Percentiles rank a stretch among this genome's conserved stretches.
Conservation (phyloP, 169 alveolate species). For the Sarcocystis neurona region DNA sequence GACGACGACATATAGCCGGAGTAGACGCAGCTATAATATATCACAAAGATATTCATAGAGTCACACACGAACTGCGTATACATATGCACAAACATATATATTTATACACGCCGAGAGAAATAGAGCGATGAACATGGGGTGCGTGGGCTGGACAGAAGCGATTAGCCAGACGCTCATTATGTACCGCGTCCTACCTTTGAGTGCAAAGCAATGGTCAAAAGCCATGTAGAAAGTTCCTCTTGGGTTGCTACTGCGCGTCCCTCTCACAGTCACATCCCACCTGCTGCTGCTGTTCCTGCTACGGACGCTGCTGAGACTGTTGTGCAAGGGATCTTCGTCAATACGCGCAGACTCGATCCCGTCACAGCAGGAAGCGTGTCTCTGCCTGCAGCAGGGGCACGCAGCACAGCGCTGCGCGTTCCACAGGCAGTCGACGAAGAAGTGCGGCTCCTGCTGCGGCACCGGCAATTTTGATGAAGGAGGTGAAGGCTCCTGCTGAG, state of each 20-base stretch:
- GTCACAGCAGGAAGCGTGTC: not conserved
- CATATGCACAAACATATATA: not conserved
- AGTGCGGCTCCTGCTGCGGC: not conserved
- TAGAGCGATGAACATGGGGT: no score
- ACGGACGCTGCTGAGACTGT: no score
- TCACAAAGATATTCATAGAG: no score
- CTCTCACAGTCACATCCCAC: no score
- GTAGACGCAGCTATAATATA: no score
- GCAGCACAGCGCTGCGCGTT: not conserved
- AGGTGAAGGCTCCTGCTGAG: not conserved
- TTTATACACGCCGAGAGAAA: not conserved
- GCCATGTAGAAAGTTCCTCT: conserved; percentile 13
- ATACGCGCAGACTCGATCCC: no score
- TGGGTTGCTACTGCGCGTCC: not conserved
- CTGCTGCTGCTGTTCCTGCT: no score
- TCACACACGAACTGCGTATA: no score
- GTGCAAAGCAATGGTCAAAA: conserved; percentile 43
- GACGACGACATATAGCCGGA: no score
- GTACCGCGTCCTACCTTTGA: conserved; percentile 8
- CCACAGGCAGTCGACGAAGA: not conserved
- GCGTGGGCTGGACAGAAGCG: no score
- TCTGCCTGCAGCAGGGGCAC: not conserved
- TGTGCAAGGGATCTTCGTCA: no score
- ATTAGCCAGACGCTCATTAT: not conserved
- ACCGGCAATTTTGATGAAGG: not conserved